Conservation (phyloP, 441 rosid species). For the Kokia cookei region DNA sequence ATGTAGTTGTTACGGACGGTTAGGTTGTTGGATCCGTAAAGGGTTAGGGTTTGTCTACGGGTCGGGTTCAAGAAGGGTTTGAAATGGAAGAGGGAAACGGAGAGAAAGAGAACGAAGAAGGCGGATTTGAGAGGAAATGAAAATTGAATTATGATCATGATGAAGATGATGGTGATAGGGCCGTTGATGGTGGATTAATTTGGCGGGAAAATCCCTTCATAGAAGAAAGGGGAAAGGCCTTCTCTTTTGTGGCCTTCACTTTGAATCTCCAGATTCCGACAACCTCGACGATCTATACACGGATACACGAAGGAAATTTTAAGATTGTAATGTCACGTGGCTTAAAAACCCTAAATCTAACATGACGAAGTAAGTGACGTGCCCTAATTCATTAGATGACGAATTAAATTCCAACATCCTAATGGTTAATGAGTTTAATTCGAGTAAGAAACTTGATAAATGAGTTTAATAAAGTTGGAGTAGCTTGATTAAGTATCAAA, state of each 20-base stretch:
- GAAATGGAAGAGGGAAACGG: conserved; percentile 39
- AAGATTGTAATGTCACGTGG: not conserved
- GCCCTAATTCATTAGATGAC: not conserved
- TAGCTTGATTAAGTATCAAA: too few relatives aligned
- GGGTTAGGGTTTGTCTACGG: conserved; percentile 25
- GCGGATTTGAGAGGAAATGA: conserved; percentile 26
- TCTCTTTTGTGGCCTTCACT: not conserved
- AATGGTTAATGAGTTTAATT: too few relatives aligned
- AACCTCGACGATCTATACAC: not conserved
- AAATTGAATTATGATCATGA: conserved; percentile 20
- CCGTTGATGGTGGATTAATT: conserved; percentile 5
- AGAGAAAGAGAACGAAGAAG: conserved; percentile 29
- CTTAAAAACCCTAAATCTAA: not conserved
- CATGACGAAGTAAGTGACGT: not conserved
- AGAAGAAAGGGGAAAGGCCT: conserved; percentile 2
- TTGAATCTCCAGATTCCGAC: not conserved
- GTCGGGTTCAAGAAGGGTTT: conserved; percentile 13
- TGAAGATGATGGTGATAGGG: not conserved
- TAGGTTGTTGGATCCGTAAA: conserved; percentile 19
- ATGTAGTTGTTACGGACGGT: conserved; percentile 41
- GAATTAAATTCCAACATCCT: too few relatives aligned
- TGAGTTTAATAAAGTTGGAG: too few relatives aligned
- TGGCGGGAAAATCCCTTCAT: conserved; percentile 51
- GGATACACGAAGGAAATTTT: not conserved
- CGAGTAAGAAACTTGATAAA: too few relatives aligned